Conservation (phyloP, 2,329 filamentous ascomycete genomes). For the Gaeumannomyces sp. region DNA sequence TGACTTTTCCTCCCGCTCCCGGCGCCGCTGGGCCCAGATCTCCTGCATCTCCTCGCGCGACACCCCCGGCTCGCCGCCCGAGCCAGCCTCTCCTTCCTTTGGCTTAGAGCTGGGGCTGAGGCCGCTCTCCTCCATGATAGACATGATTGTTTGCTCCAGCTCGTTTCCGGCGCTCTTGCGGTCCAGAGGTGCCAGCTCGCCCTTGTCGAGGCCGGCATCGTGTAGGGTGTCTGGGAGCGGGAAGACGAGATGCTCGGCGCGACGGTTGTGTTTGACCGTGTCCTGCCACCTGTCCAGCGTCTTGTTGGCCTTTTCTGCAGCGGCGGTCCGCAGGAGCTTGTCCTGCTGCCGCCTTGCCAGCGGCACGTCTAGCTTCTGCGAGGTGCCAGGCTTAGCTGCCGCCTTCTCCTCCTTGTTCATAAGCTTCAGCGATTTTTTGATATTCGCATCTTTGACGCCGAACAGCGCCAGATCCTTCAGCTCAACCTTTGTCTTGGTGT, state of each 20-base stretch:
- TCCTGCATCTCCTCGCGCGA: constrained; percentile 65
- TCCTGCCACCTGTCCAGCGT: constrained; percentile 88
- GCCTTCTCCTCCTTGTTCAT: constrained; percentile 58
- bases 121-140: constrained; percentile 85
- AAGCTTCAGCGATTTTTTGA: constrained; percentile 75
- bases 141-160: constrained; percentile 78
- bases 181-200: constrained; percentile 56
- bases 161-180: constrained; percentile 65
- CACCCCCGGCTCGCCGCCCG: constrained; percentile 44
- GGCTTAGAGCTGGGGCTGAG: constrained; percentile 46
- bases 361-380: constrained; percentile 73
- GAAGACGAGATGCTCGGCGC: constrained; percentile 85
- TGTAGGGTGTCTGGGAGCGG: constrained; percentile 70
- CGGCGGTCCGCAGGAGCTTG: constrained; percentile 70
- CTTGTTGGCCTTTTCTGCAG: constrained; percentile 87
- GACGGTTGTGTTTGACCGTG: constrained; percentile 88
- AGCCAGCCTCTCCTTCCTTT: constrained; percentile 24
- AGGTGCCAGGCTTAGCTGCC: constrained; percentile 47
- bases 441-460: constrained; percentile 64
- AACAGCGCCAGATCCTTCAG: constrained; percentile 68
- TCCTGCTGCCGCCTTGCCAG: constrained; percentile 83
- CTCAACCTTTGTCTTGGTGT: constrained; percentile 59
- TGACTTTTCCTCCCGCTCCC: constrained; percentile 77
- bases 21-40: constrained; percentile 67
- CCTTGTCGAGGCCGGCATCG: constrained; percentile 45